Conservation (phyloP, 257 asterid species). For the Solanum ossicruentum region DNA sequence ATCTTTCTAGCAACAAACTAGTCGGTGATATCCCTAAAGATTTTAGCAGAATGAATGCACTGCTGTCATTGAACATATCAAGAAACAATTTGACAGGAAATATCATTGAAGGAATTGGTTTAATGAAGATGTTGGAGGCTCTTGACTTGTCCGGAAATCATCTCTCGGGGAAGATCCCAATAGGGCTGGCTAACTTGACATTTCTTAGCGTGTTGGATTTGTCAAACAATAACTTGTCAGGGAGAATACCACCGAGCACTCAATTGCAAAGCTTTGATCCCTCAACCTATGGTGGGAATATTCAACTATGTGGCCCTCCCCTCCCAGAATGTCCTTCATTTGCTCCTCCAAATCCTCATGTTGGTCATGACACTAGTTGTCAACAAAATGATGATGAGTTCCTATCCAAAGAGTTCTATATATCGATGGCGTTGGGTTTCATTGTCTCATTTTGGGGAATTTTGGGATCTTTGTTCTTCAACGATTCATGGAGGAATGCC, state of each 20-base stretch:
- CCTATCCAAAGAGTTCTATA: not conserved
- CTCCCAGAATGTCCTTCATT: not conserved
- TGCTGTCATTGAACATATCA: slow-evolving; percentile 23
- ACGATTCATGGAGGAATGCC: slow-evolving; percentile 8
- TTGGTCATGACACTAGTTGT: not conserved
- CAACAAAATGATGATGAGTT: not conserved
- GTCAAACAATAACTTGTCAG: slow-evolving; percentile 18
- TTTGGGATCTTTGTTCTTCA: slow-evolving; percentile 4
- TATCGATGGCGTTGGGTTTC: slow-evolving; percentile 10
- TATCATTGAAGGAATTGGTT: slow-evolving; percentile 13
- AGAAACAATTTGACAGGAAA: slow-evolving; percentile 12
- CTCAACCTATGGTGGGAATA: slow-evolving; percentile 15
- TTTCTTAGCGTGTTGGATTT: slow-evolving; percentile 12
- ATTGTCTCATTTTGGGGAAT: slow-evolving; percentile 22
- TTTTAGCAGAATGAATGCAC: slow-evolving; percentile 4
- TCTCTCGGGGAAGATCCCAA: not conserved
- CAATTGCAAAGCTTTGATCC: slow-evolving; percentile 18
- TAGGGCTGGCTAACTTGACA: not conserved
- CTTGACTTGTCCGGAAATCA: slow-evolving; percentile 3
- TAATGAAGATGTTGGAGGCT: not conserved
- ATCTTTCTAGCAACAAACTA: slow-evolving; percentile 11
- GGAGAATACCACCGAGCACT: slow-evolving; percentile 18
- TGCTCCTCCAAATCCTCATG: not conserved
- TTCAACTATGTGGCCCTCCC: slow-evolving; percentile 14
- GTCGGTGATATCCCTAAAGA: slow-evolving; percentile 13